Conservation (phyloP, 352 stramenopile species). For the Thalassiosira mediterranea region DNA sequence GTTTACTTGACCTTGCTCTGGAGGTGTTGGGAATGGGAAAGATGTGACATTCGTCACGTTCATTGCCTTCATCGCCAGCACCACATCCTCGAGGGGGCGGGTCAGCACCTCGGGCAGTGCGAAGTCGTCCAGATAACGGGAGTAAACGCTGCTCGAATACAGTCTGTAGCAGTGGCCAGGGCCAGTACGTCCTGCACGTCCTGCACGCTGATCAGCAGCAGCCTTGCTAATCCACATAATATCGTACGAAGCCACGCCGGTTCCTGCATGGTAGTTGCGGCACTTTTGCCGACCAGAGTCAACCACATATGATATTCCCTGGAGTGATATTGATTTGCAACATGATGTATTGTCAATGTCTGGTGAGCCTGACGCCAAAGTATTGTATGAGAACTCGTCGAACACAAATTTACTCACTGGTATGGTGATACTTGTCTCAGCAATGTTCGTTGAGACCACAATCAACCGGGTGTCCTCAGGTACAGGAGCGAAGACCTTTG, state of each 20-base stretch:
- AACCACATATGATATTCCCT: conserved; percentile 94
- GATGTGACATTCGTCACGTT: conserved; percentile 92
- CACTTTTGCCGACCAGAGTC: conserved; percentile 96
- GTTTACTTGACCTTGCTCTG: conserved; percentile 88
- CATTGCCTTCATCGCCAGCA: conserved; percentile 98
- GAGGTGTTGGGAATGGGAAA: conserved; percentile 96
- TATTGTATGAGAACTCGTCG: too few relatives aligned
- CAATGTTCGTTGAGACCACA: conserved; percentile 98
- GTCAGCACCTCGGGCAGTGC: conserved; percentile 88
- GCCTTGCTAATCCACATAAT: conserved; percentile 90
- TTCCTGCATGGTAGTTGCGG: conserved; percentile 94
- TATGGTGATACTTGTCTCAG: conserved; percentile 91
- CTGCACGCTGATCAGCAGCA: conserved; percentile 90
- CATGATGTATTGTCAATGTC: too few relatives aligned
- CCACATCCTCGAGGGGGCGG: conserved; percentile 93
- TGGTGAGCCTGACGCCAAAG: too few relatives aligned
- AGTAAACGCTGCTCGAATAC: conserved; percentile 95
- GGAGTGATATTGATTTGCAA: too few relatives aligned
- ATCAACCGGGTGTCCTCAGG: conserved; percentile 89
- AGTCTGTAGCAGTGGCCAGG: conserved; percentile 98
- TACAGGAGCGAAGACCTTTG: conserved; percentile 89
- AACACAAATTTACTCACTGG: conserved; percentile 27
- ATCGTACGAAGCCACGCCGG: conserved; percentile 90
- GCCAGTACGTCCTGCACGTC: conserved; percentile 91
- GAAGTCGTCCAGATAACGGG: conserved; percentile 91